These are phyloP conservation scores for Eucalyptus erythrocorys DNA, from an alignment of 345 rosid genomes.

Conservation along the genomic window DNA sequence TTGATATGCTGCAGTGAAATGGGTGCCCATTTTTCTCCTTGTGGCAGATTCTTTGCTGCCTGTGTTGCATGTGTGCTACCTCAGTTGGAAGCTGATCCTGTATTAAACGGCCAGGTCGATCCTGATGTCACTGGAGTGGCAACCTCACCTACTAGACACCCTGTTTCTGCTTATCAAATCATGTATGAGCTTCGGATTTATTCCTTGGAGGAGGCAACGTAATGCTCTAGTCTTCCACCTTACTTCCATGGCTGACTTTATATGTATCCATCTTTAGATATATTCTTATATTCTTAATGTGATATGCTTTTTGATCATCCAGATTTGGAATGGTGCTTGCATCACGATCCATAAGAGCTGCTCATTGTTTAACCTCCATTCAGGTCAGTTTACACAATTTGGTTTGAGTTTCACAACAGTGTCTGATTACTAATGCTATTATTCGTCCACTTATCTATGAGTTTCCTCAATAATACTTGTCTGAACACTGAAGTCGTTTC, in stretches of 20 bases:
- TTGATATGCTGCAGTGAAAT: slow-evolving; percentile 59
- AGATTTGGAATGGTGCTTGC: slow-evolving; percentile 84
- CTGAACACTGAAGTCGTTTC: not conserved
- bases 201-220: slow-evolving; percentile 94
- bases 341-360: slow-evolving; percentile 88
- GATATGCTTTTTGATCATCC: slow-evolving; percentile 1
- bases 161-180: slow-evolving; percentile 80
- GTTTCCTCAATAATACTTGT: not conserved
- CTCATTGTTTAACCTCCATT: slow-evolving; percentile 94
- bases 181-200: slow-evolving; percentile 95
- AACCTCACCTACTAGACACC: slow-evolving; percentile 95
- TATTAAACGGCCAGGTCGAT: slow-evolving; percentile 48
- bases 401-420: not conserved
- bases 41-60: slow-evolving; percentile 92
- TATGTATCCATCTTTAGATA: not conserved
- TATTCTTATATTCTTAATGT: not conserved
- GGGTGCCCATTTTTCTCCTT: slow-evolving; percentile 99
- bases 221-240: slow-evolving; percentile 13
- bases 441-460: not conserved
- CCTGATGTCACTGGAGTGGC: slow-evolving; percentile 50
- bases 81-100: slow-evolving; percentile 67
- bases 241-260: not conserved
- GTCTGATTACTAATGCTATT: not conserved
- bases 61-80: slow-evolving; percentile 96
- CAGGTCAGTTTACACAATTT: slow-evolving; percentile 37